A percentile compares a stretch with the other conserved stretches of the same genome.
Evolutionary conservation across 495 filamentous ascomycete genomes (phyloP).

Genomic region (Pseudevernia furfuracea): DNA sequence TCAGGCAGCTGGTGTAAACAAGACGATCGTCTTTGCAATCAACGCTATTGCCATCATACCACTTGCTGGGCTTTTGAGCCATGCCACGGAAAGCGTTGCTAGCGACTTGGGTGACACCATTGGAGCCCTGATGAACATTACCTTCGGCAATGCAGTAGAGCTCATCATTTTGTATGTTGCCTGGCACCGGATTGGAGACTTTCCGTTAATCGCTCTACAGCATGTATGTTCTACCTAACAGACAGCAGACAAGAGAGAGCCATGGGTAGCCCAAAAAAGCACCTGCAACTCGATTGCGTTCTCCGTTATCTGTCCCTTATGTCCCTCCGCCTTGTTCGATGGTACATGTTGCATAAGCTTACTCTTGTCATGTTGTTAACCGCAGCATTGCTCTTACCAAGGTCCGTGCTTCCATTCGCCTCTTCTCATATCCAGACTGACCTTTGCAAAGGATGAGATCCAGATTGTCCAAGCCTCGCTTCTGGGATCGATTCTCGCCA

Average conservation of each 20-base stretch:
- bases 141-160: slow-evolving; percentile 85
- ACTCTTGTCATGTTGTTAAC: slow-evolving; percentile 27
- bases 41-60: slow-evolving; percentile 81
- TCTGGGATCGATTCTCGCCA: slow-evolving; percentile 80
- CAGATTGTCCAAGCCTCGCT: slow-evolving; percentile 83
- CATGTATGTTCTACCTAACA: slow-evolving; percentile 37
- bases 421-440: slow-evolving; percentile 34
- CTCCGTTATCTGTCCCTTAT: slow-evolving; percentile 28
- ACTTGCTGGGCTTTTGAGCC: slow-evolving; percentile 66
- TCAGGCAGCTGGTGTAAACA: slow-evolving; percentile 31
- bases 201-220: slow-evolving; percentile 27
- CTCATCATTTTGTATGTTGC: slow-evolving; percentile 68
- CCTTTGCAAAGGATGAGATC: slow-evolving; percentile 59
- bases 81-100: slow-evolving; percentile 78
- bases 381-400: slow-evolving; percentile 59
- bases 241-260: slow-evolving; percentile 36
- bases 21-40: slow-evolving; percentile 61
- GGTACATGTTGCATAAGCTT: slow-evolving; percentile 31
- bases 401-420: slow-evolving; percentile 29
- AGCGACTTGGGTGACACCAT: slow-evolving; percentile 69
- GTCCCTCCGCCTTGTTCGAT: slow-evolving; percentile 19
- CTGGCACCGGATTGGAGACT: slow-evolving; percentile 10
- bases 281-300: slow-evolving; percentile 38
- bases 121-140: slow-evolving; percentile 76
- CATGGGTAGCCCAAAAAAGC: slow-evolving; percentile 34